phyloP scores from a whole-genome alignment of 768 basidiomycete species.

The Rhodotorula diobovata region DNA sequence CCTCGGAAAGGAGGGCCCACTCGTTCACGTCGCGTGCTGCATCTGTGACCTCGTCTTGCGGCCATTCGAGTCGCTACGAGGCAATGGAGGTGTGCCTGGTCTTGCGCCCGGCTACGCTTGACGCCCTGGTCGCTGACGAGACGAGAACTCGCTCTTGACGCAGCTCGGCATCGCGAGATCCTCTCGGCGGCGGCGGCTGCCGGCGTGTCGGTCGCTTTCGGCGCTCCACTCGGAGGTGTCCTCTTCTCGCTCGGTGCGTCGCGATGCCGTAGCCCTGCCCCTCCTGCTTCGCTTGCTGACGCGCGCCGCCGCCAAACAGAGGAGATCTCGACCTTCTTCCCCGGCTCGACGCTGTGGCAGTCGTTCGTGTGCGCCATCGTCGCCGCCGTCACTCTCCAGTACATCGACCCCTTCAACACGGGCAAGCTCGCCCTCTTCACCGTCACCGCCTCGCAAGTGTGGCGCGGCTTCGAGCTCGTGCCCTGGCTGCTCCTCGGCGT shows the following conservation, averaged over 20 bases:
- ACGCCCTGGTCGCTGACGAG: too few relatives aligned
- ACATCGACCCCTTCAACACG: constrained; percentile 88
- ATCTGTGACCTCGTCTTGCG: constrained; percentile 87
- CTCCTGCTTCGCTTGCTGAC: neutral
- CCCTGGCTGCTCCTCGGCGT: constrained; percentile 81
- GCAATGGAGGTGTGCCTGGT: constrained; percentile 74
- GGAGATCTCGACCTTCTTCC: constrained; percentile 43
- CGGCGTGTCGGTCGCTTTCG: constrained; percentile 94
- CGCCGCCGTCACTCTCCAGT: constrained; percentile 73
- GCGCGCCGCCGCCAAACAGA: constrained; percentile 1
- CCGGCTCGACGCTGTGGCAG: constrained; percentile 41
- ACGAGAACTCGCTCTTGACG: neutral
- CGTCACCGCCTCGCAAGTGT: constrained; percentile 70
- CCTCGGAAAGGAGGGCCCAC: constrained; percentile 55
- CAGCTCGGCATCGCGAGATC: constrained; percentile 77
- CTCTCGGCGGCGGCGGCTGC: constrained; percentile 94
- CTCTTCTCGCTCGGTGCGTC: constrained; percentile 67
- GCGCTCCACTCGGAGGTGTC: constrained; percentile 87
- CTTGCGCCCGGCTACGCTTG: too few relatives aligned
- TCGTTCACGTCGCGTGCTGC: constrained; percentile 90
- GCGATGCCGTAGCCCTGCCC: too few relatives aligned
- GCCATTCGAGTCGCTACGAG: constrained; percentile 78
- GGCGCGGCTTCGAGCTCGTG: constrained; percentile 84
- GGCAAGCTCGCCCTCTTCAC: constrained; percentile 89
- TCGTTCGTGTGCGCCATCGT: constrained; percentile 77